Base-by-base conservation (phyloP, 2,329 filamentous ascomycete genomes). In the Mariannaea elegans region DNA sequence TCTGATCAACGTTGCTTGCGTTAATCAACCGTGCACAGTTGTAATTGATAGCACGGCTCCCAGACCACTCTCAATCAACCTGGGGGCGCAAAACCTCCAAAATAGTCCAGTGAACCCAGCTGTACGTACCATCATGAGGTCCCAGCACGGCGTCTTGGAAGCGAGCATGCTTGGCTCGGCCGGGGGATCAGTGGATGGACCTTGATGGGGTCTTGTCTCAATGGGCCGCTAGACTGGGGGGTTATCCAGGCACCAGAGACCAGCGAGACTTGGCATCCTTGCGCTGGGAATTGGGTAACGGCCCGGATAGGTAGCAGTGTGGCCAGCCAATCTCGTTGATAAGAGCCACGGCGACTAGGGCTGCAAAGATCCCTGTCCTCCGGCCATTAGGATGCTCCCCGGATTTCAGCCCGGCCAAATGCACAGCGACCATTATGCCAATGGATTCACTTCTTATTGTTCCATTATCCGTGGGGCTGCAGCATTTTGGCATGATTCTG, bases 291-390 rank as follows among this genome's bases (percentile, higher is more conserved):
- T 66, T 71, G 68, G 64, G 62, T 65, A 72, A 72, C 73, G 72
- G 73, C 66, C 73, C 73, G 73, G 73, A 72, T 72, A 70, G 63
- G 59, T 69, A 75, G 72, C 73, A 72, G 73, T 75, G 65, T 73
- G 68, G 72, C 62, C 71, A 72, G 63, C 60, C 65, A 68, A 65
- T 69, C 62, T 69, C 62, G 59, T 61, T 65, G 65, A 69, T 72
- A 65, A 71, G 65, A 65, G 54, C 52, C 53, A 64, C 66, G 65
- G 65, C 41, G 65, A 68, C 71, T 66, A 69, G 70, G 71, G 66
- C 68, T 65, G 54, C 55, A 64, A 64, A 31, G 19, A 64, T 42
- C 73, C 69, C 56, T 67, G 67, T 68, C 61, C 52, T 69, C 67
- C 65, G 71, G 57, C 60, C 63, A 61, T 67, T 65, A 61, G 64